A percentile compares a stretch with the other conserved stretches of the same genome.
Conservation (phyloP, 2,329 filamentous ascomycete species). For the Cordyceps fumosorosea region DNA sequence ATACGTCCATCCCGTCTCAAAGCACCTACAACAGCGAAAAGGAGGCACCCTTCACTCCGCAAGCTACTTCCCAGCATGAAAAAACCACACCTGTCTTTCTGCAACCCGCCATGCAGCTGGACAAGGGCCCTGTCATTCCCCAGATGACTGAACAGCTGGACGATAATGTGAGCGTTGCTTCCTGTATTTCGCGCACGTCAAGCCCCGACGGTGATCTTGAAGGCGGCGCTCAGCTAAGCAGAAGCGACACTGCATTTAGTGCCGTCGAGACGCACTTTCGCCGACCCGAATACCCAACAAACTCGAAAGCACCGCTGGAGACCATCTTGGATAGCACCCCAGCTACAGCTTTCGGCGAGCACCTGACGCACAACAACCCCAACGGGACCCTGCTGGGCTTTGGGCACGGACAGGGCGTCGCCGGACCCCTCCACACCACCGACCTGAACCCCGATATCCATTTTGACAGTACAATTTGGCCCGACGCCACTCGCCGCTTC, state of each 20-base stretch:
- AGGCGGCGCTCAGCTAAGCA: conserved; percentile 7
- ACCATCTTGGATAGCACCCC: neutral
- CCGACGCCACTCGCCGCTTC: conserved; percentile 5
- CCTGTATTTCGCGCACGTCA: conserved; percentile 6
- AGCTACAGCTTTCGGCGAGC: neutral
- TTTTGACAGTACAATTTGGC: conserved; percentile 7
- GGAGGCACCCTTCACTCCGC: neutral
- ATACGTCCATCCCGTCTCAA: no score
- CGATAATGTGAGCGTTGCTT: conserved; percentile 2
- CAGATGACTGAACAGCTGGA: neutral
- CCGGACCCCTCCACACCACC: neutral
- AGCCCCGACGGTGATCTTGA: conserved; percentile 9
- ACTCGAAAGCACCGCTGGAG: neutral
- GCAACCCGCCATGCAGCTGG: neutral
- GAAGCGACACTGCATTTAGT: conserved; percentile 11
- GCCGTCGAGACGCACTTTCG: neutral
- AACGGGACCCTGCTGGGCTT: neutral
- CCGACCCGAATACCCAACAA: neutral
- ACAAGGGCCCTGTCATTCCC: neutral
- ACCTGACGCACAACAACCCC: neutral
- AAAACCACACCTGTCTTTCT: neutral
- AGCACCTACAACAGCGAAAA: neutral
- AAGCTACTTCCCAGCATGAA: neutral
- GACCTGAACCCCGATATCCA: conserved; percentile 2
- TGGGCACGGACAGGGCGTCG: neutral